Evolutionary conservation across 495 filamentous ascomycete genomes (phyloP).

Genomic region (Aspergillus funiculosus): DNA sequence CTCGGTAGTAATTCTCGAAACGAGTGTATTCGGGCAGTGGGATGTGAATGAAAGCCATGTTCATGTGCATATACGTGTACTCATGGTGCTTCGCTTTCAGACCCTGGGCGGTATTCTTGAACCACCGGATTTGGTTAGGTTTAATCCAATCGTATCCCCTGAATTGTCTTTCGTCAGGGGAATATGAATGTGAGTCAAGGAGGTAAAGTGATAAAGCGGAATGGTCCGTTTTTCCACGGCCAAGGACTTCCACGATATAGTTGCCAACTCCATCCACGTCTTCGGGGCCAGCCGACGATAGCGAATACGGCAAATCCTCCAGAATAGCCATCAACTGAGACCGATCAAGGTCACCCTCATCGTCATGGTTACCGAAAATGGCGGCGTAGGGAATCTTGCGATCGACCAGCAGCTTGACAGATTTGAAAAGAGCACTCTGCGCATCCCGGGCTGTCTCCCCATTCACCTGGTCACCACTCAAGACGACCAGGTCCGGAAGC

Average conservation of each 20-base stretch:
- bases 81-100: slow-evolving; percentile 66
- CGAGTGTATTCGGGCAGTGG: slow-evolving; percentile 81
- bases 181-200: slow-evolving; percentile 88
- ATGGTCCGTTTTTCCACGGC: slow-evolving; percentile 68
- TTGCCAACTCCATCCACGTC: slow-evolving; percentile 88
- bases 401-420: slow-evolving; percentile 76
- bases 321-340: slow-evolving; percentile 75
- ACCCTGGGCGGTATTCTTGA: slow-evolving; percentile 64
- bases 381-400: slow-evolving; percentile 86
- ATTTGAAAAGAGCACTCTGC: slow-evolving; percentile 93
- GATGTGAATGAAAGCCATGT: slow-evolving; percentile 97
- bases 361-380: slow-evolving; percentile 97
- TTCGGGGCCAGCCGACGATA: slow-evolving; percentile 73
- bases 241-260: slow-evolving; percentile 87
- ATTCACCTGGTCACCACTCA: slow-evolving; percentile 92
- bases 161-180: slow-evolving; percentile 80
- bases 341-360: slow-evolving; percentile 78
- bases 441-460: slow-evolving; percentile 87
- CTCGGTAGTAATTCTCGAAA: slow-evolving; percentile 48
- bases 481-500: slow-evolving; percentile 82
- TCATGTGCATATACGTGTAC: slow-evolving; percentile 88
- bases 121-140: slow-evolving; percentile 89
- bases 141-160: slow-evolving; percentile 96
- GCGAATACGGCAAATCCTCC: slow-evolving; percentile 79
- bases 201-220: slow-evolving; percentile 90